phyloP scores from a whole-genome alignment of 1,139 yeast genomes.

The Suhomyces chickasaworum region DNA sequence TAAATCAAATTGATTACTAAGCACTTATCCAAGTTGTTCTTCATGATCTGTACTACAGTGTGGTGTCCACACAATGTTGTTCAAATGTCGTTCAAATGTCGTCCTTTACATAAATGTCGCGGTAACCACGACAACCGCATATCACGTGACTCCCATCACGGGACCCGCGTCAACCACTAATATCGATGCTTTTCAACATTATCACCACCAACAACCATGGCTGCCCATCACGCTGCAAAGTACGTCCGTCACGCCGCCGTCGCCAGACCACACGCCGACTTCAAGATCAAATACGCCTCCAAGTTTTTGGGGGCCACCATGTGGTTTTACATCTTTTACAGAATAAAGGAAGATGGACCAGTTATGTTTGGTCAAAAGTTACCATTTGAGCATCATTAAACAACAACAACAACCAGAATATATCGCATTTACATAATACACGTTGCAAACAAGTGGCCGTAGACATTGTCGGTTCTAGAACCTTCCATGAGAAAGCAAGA shows the following conservation, averaged over 20 bases:
- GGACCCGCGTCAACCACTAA: conserved; percentile 17
- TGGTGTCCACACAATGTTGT: too few species aligned
- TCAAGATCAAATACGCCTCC: conserved; percentile 58
- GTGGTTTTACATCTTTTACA: conserved; percentile 86
- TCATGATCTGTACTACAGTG: too few species aligned
- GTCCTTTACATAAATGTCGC: too few species aligned
- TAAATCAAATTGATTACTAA: too few species aligned
- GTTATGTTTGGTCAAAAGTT: conserved; percentile 54
- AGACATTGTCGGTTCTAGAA: too few species aligned
- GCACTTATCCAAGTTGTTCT: too few species aligned
- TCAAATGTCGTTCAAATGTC: too few species aligned
- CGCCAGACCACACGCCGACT: conserved; percentile 56
- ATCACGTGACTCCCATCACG: conserved; percentile 9
- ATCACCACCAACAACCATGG: conserved; percentile 26
- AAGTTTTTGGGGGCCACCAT: conserved; percentile 75
- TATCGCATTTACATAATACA: conserved; percentile 3
- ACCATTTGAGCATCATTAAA: conserved; percentile 44
- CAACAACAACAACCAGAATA: background rate
- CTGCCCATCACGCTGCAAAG: conserved; percentile 44
- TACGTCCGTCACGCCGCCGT: conserved; percentile 58
- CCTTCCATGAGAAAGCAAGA: too few species aligned
- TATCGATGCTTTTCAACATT: conserved; percentile 11
- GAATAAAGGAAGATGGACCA: conserved; percentile 72
- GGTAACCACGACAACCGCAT: too few species aligned
- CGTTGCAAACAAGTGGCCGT: background rate